phyloP scores from a whole-genome alignment of 2,329 filamentous ascomycete genomes.

The Coniochaeta hoffmannii region DNA sequence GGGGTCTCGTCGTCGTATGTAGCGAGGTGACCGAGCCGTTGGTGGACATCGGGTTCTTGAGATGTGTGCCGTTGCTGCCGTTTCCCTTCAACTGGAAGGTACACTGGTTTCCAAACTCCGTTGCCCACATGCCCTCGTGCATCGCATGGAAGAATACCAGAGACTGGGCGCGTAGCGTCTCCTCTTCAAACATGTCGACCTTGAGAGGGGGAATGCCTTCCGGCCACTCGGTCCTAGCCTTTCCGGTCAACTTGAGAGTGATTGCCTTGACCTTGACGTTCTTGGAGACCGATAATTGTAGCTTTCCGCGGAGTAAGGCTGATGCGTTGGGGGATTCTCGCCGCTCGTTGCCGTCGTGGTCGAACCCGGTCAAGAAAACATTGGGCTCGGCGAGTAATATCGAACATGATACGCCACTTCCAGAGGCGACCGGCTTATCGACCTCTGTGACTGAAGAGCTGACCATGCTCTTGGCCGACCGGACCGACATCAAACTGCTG shows the following conservation, averaged over 20 bases:
- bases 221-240: conserved; percentile 88
- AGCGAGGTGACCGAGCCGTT: conserved; percentile 21
- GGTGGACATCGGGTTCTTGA: conserved; percentile 21
- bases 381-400: conserved; percentile 74
- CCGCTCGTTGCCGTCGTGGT: conserved; percentile 54
- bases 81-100: conserved; percentile 39
- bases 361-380: conserved; percentile 71
- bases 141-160: conserved; percentile 87
- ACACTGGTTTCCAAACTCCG: conserved; percentile 57
- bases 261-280: conserved; percentile 90
- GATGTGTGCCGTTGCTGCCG: conserved; percentile 19
- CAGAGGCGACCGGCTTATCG: conserved; percentile 70
- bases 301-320: conserved; percentile 75
- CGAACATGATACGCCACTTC: conserved; percentile 66
- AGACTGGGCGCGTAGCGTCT: conserved; percentile 79
- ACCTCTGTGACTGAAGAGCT: conserved; percentile 46
- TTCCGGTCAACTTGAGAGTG: conserved; percentile 77
- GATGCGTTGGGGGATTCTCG: conserved; percentile 56
- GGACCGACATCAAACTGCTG: conserved; percentile 43
- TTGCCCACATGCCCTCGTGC: conserved; percentile 49
- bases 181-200: conserved; percentile 73
- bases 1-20: conserved; percentile 19
- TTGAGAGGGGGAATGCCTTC: conserved; percentile 90
- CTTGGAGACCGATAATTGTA: conserved; percentile 78
- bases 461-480: conserved; percentile 42